Conservation (phyloP, 139 green algal species). For the Chlamydomonas schloesseri region DNA sequence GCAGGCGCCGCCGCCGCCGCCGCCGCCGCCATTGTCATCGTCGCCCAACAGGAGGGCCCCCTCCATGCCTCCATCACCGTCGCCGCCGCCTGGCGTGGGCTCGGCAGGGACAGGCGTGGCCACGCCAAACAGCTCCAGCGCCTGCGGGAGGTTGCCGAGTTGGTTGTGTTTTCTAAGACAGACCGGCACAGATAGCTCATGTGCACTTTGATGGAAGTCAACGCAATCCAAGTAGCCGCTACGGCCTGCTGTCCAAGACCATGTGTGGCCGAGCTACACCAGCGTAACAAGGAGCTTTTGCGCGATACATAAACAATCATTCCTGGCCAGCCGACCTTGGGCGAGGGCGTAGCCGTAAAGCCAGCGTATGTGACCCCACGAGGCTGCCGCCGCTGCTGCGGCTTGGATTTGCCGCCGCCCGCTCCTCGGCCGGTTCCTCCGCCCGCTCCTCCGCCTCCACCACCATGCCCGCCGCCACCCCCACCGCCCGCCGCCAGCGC, state of each 20-base stretch:
- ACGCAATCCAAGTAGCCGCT: no score
- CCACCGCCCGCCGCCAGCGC: background rate
- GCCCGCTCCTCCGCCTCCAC: background rate
- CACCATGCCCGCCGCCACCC: background rate
- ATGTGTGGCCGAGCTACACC: no score
- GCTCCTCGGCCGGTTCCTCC: no score
- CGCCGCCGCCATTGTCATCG: background rate
- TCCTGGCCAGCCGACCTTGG: conserved; percentile 25
- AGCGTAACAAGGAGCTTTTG: no score
- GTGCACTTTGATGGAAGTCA: no score
- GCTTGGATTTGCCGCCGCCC: background rate
- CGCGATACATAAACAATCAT: no score
- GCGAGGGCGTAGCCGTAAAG: conserved; percentile 57
- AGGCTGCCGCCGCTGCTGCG: conserved; percentile 29
- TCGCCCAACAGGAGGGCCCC: no score
- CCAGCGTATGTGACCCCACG: conserved; percentile 54
- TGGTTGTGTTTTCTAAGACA: no score
- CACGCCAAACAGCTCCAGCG: conserved; percentile 63
- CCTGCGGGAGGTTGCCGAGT: no score
- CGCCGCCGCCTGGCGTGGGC: background rate
- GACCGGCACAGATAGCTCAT: no score
- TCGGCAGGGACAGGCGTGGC: background rate
- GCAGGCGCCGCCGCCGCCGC: background rate
- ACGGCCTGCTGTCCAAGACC: no score
- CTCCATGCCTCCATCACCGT: no score